phyloP scores from a whole-genome alignment of 2,329 filamentous ascomycete genomes.

The Elsinoe australis region DNA sequence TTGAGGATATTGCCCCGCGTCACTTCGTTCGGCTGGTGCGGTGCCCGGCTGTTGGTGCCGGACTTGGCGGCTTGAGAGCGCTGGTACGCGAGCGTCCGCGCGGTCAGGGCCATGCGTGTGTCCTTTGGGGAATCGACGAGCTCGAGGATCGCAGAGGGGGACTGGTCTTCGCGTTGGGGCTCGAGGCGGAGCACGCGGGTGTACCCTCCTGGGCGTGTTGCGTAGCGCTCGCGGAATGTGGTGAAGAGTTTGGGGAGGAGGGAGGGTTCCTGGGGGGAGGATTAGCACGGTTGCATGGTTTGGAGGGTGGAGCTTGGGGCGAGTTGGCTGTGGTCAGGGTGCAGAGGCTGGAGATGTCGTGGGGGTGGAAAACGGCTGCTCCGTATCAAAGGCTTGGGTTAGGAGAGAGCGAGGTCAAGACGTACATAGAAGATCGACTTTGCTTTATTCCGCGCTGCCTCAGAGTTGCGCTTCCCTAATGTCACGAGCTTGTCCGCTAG shows the following conservation, averaged over 20 bases:
- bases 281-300: background rate
- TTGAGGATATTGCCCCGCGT: conserved; percentile 75
- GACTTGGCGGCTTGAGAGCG: conserved; percentile 40
- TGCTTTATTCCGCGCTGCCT: conserved; percentile 68
- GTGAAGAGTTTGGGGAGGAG: conserved; percentile 84
- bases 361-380: too few species aligned
- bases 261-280: conserved; percentile 52
- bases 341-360: background rate
- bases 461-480: conserved; percentile 84
- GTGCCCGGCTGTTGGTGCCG: too few species aligned
- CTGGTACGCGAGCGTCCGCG: conserved; percentile 65
- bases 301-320: background rate
- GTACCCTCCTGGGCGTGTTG: conserved; percentile 76
- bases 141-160: conserved; percentile 81
- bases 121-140: conserved; percentile 91
- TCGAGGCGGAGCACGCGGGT: conserved; percentile 90
- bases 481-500: conserved; percentile 93
- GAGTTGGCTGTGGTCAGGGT: background rate
- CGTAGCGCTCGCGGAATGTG: conserved; percentile 71
- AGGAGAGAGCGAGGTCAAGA: too few species aligned
- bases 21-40: conserved; percentile 63
- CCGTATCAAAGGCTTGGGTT: too few species aligned
- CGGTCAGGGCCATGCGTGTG: conserved; percentile 90
- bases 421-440: conserved; percentile 70
- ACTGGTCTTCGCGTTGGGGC: conserved; percentile 80